Evolutionary conservation across 2,329 filamentous ascomycete species (phyloP), one percentile per base, ranked within the genome.

Genomic region (Aurifilum marmelostoma): DNA sequence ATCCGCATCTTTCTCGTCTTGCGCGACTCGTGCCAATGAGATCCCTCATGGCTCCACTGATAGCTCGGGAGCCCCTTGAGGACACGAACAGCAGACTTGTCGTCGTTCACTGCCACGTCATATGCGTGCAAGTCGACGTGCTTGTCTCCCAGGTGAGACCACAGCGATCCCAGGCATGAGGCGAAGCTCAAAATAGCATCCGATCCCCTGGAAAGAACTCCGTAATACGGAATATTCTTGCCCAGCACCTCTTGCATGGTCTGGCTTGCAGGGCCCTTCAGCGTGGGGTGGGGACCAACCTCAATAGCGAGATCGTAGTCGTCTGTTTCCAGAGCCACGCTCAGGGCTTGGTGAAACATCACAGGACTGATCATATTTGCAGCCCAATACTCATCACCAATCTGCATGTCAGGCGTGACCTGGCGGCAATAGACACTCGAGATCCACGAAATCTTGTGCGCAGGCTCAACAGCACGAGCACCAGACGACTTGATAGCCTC

Each of bases 231-330:
- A 0, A 76, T 24, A 1, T 24, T 24, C 2, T 71, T 65, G 24
- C 64, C 63, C 7, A 71, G 56, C 1, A 67, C 67, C 1, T 71
- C 66, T 0, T 72, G 64, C 24, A n/a, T 74, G 71, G 74, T 80
- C 60, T 82, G 77, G 8, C 72, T 75, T 0, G 78, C 71, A 0
- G 82, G 82, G 0, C 78, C 79, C 63, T 79, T 79, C 0, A 84
- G 75, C 1, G 82, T 80, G 0, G 81, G 77, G 64, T 79, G 77
- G 4, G 78, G 77, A 0, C 78, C 78, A 8, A 79, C 56, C 61
- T 79, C 77, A 8, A 80, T 41, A 0, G 73, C 67, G 1, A 74
- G 29, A 29, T 64, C 41, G 43, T 1, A 47, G 52, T 66, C 60
- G 12, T 34, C n/a, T 37, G 71, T 27, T 18, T 62, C 4, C 39